phyloP scores from a whole-genome alignment of 2,329 filamentous ascomycete genomes.

The Neonectria coccinea region DNA sequence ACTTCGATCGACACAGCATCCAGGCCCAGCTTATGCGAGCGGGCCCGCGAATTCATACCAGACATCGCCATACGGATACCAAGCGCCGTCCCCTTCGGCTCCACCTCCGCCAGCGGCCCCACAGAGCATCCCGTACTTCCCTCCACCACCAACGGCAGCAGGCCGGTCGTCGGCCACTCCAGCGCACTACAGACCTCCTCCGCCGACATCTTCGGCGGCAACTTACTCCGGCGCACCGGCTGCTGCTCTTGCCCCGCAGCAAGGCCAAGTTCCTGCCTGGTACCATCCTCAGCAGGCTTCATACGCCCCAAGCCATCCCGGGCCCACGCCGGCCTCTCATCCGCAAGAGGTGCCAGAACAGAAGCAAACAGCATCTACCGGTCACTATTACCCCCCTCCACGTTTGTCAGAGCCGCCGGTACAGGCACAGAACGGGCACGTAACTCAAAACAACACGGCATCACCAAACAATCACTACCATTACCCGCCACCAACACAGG shows the following conservation, averaged over 20 bases:
- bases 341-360: neutral
- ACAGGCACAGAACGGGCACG: neutral
- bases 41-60: slow-evolving; percentile 4
- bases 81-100: slow-evolving; percentile 8
- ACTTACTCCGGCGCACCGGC: neutral
- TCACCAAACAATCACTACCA: neutral
- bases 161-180: neutral
- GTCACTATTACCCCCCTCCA: neutral
- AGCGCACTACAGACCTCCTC: too few relatives aligned
- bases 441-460: neutral
- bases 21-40: neutral
- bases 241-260: slow-evolving; percentile 11
- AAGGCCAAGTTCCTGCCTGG: slow-evolving; percentile 17
- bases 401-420: neutral
- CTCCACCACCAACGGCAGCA: slow-evolving; percentile 15
- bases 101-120: neutral
- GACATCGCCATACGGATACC: slow-evolving; percentile 24
- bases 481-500: neutral
- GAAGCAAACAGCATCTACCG: neutral
- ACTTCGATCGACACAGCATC: neutral
- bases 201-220: slow-evolving; percentile 21
- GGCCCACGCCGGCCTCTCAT: slow-evolving; percentile 3
- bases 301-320: slow-evolving; percentile 1
- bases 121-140: slow-evolving; percentile 24
- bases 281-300: slow-evolving; percentile 16